These are phyloP conservation scores for Rheum nobile DNA, from an alignment of 148 eudicot species.

Conservation along the genomic window DNA sequence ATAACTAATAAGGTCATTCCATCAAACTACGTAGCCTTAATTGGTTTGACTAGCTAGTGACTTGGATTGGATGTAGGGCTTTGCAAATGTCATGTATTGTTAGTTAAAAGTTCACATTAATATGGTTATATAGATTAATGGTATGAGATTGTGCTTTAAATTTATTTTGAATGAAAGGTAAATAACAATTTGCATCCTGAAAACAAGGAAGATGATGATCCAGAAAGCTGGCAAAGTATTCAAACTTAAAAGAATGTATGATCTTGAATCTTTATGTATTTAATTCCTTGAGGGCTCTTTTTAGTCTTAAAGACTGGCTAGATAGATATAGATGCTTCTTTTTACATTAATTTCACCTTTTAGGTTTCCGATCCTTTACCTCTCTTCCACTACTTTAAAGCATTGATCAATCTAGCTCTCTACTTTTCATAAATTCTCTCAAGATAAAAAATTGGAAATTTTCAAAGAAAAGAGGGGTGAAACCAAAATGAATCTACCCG, in stretches of 20 bases:
- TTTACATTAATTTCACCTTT: not conserved
- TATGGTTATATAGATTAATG: not conserved
- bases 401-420: not conserved
- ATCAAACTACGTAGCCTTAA: too few relatives aligned
- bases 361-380: not conserved
- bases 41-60: too few relatives aligned
- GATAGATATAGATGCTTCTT: slow-evolving; percentile 1
- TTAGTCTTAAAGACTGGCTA: not conserved
- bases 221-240: not conserved
- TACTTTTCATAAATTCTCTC: not conserved
- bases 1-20: too few relatives aligned
- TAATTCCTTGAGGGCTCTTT: not conserved
- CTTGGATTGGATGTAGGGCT: too few relatives aligned
- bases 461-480: not conserved
- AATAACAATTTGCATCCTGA: not conserved
- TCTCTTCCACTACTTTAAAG: not conserved
- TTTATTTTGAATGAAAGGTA: not conserved
- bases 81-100: too few relatives aligned
- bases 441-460: not conserved
- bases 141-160: not conserved
- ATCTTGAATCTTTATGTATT: not conserved
- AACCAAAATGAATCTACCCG: not conserved
- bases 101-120: too few relatives aligned
- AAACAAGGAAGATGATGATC: slow-evolving; percentile 1
- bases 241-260: not conserved